These are phyloP conservation scores for Beauveria pseudobassiana DNA, from an alignment of 2,329 filamentous ascomycete species.

Conservation along the genomic window DNA sequence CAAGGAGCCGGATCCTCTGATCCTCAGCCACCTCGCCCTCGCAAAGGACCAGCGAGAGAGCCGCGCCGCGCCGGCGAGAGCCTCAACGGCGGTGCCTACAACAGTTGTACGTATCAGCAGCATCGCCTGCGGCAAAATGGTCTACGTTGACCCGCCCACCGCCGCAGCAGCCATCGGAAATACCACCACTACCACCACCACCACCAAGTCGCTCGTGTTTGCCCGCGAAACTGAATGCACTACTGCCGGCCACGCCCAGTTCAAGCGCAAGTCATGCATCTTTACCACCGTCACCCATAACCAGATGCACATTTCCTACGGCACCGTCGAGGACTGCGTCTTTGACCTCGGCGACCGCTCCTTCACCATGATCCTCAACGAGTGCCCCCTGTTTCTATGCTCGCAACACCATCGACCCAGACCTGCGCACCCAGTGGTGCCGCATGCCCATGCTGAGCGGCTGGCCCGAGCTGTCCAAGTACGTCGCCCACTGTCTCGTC, in stretches of 20 bases:
- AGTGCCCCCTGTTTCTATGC: constrained; percentile 44
- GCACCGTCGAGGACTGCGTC: constrained; percentile 39
- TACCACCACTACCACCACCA: no score
- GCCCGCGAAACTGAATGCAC: constrained; percentile 30
- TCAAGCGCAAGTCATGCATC: constrained; percentile 35
- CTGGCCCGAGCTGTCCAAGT: constrained; percentile 23
- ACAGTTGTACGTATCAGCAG: constrained; percentile 9
- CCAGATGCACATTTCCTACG: constrained; percentile 41
- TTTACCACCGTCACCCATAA: constrained; percentile 24
- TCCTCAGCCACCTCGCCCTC: constrained; percentile 20
- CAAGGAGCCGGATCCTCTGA: constrained; percentile 19
- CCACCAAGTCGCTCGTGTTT: constrained; percentile 30
- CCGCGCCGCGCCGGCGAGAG: not conserved
- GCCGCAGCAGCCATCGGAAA: no score
- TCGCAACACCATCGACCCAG: constrained; percentile 6
- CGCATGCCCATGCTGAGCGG: constrained; percentile 23
- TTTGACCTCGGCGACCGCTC: constrained; percentile 26
- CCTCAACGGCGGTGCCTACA: constrained; percentile 1
- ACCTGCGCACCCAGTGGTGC: constrained; percentile 15
- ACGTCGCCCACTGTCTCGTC: constrained; percentile 36
- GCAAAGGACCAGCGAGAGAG: constrained; percentile 18
- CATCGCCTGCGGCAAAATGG: constrained; percentile 41
- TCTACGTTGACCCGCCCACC: constrained; percentile 19
- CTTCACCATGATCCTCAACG: constrained; percentile 43
- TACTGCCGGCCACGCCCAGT: constrained; percentile 31